phyloP scores from a whole-genome alignment of 768 basidiomycete species.

The Macrocybe gigantea region DNA sequence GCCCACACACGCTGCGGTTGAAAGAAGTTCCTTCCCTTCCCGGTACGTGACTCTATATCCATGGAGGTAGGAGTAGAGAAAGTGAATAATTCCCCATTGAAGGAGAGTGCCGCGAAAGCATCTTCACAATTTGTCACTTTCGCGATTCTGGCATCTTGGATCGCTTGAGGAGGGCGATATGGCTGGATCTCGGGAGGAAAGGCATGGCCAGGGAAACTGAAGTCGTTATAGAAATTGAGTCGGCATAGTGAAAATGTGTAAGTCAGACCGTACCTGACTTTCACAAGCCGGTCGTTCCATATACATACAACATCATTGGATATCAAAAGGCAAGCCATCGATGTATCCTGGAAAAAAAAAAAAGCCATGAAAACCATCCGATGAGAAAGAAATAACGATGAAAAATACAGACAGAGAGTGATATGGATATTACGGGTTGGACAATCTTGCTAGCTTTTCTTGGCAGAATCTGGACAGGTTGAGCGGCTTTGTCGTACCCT shows the following conservation, averaged over 20 bases:
- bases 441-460: conserved; percentile 76
- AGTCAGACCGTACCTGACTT: conserved; percentile 52
- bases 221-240: background rate
- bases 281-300: conserved; percentile 70
- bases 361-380: no score
- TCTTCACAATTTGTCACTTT: conserved; percentile 81
- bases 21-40: conserved; percentile 32
- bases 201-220: conserved; percentile 68
- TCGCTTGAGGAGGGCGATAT: conserved; percentile 78
- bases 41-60: conserved; percentile 23
- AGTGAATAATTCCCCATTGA: conserved; percentile 87
- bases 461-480: conserved; percentile 71
- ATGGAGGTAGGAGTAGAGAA: conserved; percentile 45
- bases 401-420: conserved; percentile 56
- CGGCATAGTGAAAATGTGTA: background rate
- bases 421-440: conserved; percentile 63
- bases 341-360: conserved; percentile 52
- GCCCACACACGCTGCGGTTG: conserved; percentile 93
- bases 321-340: conserved; percentile 76
- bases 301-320: conserved; percentile 79
- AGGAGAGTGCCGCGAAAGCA: conserved; percentile 76
- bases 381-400: background rate
- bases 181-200: conserved; percentile 74
- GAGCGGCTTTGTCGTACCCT: conserved; percentile 76
- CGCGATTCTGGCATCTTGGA: conserved; percentile 61